Evolutionary conservation across 2,329 filamentous ascomycete species (phyloP).

Genomic region (Neofusicoccum umdonicola): DNA sequence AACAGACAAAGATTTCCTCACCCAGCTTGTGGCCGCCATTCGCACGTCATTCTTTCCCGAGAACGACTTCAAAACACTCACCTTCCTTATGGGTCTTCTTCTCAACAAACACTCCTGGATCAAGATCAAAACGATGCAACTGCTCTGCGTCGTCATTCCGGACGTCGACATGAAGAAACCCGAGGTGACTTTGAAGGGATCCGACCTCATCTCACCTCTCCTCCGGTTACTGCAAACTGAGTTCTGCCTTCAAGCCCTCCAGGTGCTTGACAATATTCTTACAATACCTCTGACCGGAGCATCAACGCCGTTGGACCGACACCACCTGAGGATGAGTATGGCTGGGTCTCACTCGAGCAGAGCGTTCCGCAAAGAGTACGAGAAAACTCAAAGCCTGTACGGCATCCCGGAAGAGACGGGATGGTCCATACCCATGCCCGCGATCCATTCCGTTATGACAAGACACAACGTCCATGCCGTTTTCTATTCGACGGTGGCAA

Average conservation of each 20-base stretch:
- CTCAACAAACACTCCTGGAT: slow-evolving; percentile 89
- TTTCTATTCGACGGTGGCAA: slow-evolving; percentile 81
- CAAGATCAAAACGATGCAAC: slow-evolving; percentile 87
- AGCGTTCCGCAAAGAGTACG: slow-evolving; percentile 88
- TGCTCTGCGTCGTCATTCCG: slow-evolving; percentile 80
- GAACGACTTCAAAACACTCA: slow-evolving; percentile 79
- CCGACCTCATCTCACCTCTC: slow-evolving; percentile 91
- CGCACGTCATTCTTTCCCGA: slow-evolving; percentile 76
- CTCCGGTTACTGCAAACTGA: slow-evolving; percentile 87
- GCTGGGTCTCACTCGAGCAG: slow-evolving; percentile 77
- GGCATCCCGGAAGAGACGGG: slow-evolving; percentile 94
- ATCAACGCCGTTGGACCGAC: slow-evolving; percentile 75
- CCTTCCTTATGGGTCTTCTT: slow-evolving; percentile 85
- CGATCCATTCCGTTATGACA: slow-evolving; percentile 81
- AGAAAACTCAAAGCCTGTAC: slow-evolving; percentile 89
- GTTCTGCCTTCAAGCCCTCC: slow-evolving; percentile 86
- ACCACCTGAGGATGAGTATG: slow-evolving; percentile 98
- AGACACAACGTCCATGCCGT: slow-evolving; percentile 91
- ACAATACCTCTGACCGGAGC: slow-evolving; percentile 73
- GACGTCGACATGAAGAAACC: slow-evolving; percentile 90
- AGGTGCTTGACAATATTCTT: slow-evolving; percentile 93
- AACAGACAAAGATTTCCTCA: slow-evolving; percentile 71
- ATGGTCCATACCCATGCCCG: slow-evolving; percentile 93
- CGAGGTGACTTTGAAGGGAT: slow-evolving; percentile 85
- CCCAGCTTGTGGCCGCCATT: slow-evolving; percentile 70